Evolutionary conservation across 1,284 basidiomycete genomes (phyloP), one percentile per base, ranked within the genome.

Genomic region (Rhodotorula mucilaginosa): DNA sequence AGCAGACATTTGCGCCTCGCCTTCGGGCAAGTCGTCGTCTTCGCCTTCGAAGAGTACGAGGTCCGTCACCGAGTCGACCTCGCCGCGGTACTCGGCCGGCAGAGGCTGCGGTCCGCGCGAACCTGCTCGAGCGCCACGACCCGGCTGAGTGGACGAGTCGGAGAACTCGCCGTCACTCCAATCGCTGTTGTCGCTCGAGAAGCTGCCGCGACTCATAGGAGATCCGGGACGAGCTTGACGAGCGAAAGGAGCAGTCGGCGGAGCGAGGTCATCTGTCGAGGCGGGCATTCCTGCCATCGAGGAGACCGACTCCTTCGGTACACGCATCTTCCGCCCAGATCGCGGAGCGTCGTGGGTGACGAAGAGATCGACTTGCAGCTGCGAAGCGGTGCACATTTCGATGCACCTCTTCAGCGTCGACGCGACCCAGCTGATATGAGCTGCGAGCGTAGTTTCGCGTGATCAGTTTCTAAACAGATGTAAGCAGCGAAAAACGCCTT

Each of bases 361-460:
- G 78, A 88, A 93, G 48, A 94, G 89, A 77, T 92, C 89, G 64
- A 94, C 82, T 74, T 90, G 87, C 18, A 94, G 82, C 51, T 86
- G 84, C 5, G 86, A 82, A 3, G 82, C 76, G 0, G 87, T 83
- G 19, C 90, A 83, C 81, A 90, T 84, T 61, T 86, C 83, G 78
- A 87, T 85, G 80, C 90, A 93, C 46, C 85, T 84, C 39, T 88
- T 85, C 39, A 94, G 80, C 60, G 88, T 83, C 5, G 87, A 84
- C 0, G 91, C 90, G 66, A 89, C 88, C 92, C 92, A 93, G 69
- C 89, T 88, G 54, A 93, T 83, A 79, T 93, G 90, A n/a, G 88
- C 90, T 90, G 75, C 23, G 60, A 16, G 21, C 7, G 49, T 44
- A 1, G 13, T 26, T 18, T 46, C 16, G 15, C 2, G 1, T 0